Evolutionary conservation across 2,329 filamentous ascomycete genomes (phyloP), one percentile per base, ranked within the genome.

Genomic region (Talaromyces rugulosus): DNA sequence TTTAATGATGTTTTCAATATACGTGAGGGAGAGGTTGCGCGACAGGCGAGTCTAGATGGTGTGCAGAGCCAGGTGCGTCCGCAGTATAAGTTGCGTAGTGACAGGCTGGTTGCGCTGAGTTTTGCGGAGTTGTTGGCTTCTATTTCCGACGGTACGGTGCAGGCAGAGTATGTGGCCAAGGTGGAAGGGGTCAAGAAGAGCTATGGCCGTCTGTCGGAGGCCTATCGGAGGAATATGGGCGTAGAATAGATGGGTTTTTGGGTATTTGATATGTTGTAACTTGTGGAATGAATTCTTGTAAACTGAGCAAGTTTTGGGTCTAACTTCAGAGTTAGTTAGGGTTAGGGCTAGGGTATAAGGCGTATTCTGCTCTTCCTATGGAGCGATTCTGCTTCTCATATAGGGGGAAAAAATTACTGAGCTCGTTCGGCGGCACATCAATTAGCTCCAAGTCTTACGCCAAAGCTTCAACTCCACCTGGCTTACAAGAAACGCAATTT

Each of bases 1-100:
- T 57, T 61, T 27, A 61, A 61, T 27, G 54, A 52, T 30, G 59
- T 61, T 4, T 61, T 61, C 54, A 61, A 61, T 42, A 53, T 61
- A 18, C 59, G 59, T 27, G 53, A 57, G 27, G 53, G 12, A 16
- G 54, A 61, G 54, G 18, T 23, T 5, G 59, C 53, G 4, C 53
- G 44, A 31, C 59, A 61, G 44, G 59, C 59, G 5, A 61, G 54
- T 53, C 9, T 47, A 16, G 59, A 61, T 33, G 59, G 59, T n/a
- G 56, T 16, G 33, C 31, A 51, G 59, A 27, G 28, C 12, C 59
- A 61, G 44, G 33, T 61, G 31, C 53, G 59, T 9, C 59, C 59
- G 23, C 59, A 61, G 23, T 61, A 61, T 28, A 61, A 61, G 28
- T 23, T 61, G 42, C 59, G 53, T 31, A 61, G 54, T 14, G 51